A percentile compares a stretch with the other conserved stretches of the same genome.
phyloP scores from a whole-genome alignment of 208 protist species.

The Spironucleus salmonicida region DNA sequence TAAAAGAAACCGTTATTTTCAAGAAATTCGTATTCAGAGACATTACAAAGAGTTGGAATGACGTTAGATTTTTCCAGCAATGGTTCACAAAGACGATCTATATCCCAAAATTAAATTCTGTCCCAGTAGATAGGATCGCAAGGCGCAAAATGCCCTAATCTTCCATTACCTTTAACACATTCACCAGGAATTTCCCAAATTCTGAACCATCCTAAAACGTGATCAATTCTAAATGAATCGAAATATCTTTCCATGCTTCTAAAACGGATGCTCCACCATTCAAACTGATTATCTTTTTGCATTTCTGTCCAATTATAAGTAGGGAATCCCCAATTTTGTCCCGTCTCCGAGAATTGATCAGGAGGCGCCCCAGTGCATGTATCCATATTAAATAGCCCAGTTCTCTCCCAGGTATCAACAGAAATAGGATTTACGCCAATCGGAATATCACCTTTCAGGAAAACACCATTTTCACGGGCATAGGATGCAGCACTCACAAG shows the following conservation, averaged over 20 bases:
- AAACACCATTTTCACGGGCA: conserved; percentile 42
- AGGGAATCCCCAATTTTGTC: conserved; percentile 63
- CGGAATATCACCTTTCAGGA: conserved; percentile 59
- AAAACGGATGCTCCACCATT: conserved; percentile 36
- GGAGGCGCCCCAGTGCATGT: conserved; percentile 53
- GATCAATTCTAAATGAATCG: conserved; percentile 57
- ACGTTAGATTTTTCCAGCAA: too few relatives aligned
- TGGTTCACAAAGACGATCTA: conserved; percentile 31
- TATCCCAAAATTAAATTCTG: conserved; percentile 29
- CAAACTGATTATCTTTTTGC: conserved; percentile 48
- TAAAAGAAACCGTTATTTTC: too few relatives aligned
- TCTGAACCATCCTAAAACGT: conserved; percentile 59
- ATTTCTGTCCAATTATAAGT: conserved; percentile 61
- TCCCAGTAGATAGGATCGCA: conserved; percentile 34
- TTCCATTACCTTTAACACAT: conserved; percentile 24
- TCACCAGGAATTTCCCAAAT: conserved; percentile 59
- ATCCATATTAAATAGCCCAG: conserved; percentile 47
- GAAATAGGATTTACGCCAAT: conserved; percentile 51
- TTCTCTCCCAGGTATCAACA: conserved; percentile 49
- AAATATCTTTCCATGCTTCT: conserved; percentile 51
- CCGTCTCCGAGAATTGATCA: conserved; percentile 51
- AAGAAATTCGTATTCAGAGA: too few relatives aligned
- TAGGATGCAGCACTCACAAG: conserved; percentile 42
- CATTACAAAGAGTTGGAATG: too few relatives aligned
- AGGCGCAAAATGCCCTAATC: conserved; percentile 14